phyloP scores from a whole-genome alignment of 1,139 yeast genomes.

The Scheffersomyces parashehatae region DNA sequence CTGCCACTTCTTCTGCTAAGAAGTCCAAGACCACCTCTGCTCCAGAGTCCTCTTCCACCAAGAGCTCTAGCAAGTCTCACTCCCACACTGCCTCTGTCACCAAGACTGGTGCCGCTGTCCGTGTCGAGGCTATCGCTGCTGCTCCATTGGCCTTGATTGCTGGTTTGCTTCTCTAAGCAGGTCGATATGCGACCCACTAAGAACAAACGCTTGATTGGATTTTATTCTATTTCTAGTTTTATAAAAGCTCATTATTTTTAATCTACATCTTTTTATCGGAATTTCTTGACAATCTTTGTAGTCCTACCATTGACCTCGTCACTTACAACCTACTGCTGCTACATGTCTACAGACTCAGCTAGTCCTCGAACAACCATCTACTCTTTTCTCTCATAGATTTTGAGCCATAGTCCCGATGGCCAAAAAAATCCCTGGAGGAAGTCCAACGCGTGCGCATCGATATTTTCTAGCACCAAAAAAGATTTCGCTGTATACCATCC shows the following conservation, averaged over 20 bases:
- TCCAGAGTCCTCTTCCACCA: slow-evolving; percentile 1
- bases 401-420: no score
- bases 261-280: not conserved
- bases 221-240: not conserved
- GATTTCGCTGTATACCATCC: no score
- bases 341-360: no score
- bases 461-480: no score
- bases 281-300: no score
- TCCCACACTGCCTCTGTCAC: slow-evolving; percentile 14
- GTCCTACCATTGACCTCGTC: no score
- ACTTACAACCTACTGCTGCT: no score
- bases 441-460: no score
- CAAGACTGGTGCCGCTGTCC: slow-evolving; percentile 17
- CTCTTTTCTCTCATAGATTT: no score
- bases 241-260: not conserved
- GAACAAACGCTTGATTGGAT: slow-evolving; percentile 8
- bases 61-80: slow-evolving; percentile 5
- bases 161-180: slow-evolving; percentile 10
- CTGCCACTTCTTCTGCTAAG: slow-evolving; percentile 1
- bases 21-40: slow-evolving; percentile 6
- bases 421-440: no score
- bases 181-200: no score
- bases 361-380: no score
- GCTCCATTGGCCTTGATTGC: slow-evolving; percentile 14
- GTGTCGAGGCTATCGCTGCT: slow-evolving; percentile 7